A percentile compares a stretch with the other conserved stretches of the same genome.
Conservation (phyloP, 768 basidiomycete genomes). For the Kwoniella europaea region DNA sequence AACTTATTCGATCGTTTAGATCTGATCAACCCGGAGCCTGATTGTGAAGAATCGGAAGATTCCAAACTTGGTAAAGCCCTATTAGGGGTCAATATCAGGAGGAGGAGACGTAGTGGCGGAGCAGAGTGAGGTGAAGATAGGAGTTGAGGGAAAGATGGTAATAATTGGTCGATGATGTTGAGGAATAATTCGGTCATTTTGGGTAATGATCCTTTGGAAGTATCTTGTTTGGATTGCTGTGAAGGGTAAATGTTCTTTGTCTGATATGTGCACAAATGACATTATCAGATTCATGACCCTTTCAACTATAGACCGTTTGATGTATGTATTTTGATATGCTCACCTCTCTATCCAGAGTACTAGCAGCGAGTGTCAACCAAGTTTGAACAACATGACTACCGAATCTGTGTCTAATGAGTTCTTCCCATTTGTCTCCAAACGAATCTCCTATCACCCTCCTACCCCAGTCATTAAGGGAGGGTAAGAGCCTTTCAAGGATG, state of each 20-base stretch:
- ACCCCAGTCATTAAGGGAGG: slow-evolving; percentile 97
- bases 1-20: slow-evolving; percentile 83
- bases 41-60: background rate
- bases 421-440: slow-evolving; percentile 81
- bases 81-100: slow-evolving; percentile 75
- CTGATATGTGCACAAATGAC: slow-evolving; percentile 18
- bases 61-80: slow-evolving; percentile 58
- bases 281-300: slow-evolving; percentile 1
- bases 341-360: slow-evolving; percentile 61
- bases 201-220: slow-evolving; percentile 42
- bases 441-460: slow-evolving; percentile 86
- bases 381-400: slow-evolving; percentile 96
- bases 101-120: slow-evolving; percentile 80
- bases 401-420: slow-evolving; percentile 71
- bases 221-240: slow-evolving; percentile 58
- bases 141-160: slow-evolving; percentile 68
- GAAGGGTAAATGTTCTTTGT: slow-evolving; percentile 46
- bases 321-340: background rate
- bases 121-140: slow-evolving; percentile 88
- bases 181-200: slow-evolving; percentile 57
- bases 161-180: slow-evolving; percentile 56
- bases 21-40: slow-evolving; percentile 62
- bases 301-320: background rate
- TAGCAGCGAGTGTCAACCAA: slow-evolving; percentile 65
- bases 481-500: slow-evolving; percentile 82